phyloP scores from a whole-genome alignment of 1,284 basidiomycete species.

The Hortiboletus rubellus region DNA sequence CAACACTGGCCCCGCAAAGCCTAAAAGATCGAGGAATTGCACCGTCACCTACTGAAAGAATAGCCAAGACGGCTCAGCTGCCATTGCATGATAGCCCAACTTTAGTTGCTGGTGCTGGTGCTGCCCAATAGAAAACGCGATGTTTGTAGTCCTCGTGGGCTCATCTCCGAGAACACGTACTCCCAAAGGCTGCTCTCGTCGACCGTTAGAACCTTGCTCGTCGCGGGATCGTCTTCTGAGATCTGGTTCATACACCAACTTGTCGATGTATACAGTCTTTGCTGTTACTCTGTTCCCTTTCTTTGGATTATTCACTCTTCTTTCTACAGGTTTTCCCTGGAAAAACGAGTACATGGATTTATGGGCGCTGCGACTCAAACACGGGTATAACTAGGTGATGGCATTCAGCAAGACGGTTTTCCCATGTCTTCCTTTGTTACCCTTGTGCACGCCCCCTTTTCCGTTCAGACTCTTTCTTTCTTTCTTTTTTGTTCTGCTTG shows the following conservation, averaged over 20 bases:
- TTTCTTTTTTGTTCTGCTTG: constrained; percentile 18
- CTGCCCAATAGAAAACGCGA: constrained; percentile 46
- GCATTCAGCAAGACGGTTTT: neutral
- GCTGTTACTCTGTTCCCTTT: constrained; percentile 21
- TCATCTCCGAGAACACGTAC: neutral
- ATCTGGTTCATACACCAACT: constrained; percentile 5
- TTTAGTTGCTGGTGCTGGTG: constrained; percentile 47
- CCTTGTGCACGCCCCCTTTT: constrained; percentile 1
- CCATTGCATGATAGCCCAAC: too few species aligned
- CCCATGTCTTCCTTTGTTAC: constrained; percentile 1
- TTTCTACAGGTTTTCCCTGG: constrained; percentile 41
- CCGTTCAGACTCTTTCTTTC: neutral
- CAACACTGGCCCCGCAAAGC: too few species aligned
- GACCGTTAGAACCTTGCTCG: neutral
- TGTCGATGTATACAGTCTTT: constrained; percentile 18
- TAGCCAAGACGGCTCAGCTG: too few species aligned
- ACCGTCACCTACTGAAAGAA: too few species aligned
- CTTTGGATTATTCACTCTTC: constrained; percentile 52
- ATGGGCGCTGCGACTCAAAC: constrained; percentile 14
- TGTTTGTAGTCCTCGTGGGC: neutral
- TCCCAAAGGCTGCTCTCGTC: neutral
- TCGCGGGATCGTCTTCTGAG: constrained; percentile 4
- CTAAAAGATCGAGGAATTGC: too few species aligned
- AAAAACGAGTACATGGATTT: constrained; percentile 21
- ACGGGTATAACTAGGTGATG: constrained; percentile 14